Conservation (phyloP, 179 eudicot genomes). For the Spergularia azorica region DNA sequence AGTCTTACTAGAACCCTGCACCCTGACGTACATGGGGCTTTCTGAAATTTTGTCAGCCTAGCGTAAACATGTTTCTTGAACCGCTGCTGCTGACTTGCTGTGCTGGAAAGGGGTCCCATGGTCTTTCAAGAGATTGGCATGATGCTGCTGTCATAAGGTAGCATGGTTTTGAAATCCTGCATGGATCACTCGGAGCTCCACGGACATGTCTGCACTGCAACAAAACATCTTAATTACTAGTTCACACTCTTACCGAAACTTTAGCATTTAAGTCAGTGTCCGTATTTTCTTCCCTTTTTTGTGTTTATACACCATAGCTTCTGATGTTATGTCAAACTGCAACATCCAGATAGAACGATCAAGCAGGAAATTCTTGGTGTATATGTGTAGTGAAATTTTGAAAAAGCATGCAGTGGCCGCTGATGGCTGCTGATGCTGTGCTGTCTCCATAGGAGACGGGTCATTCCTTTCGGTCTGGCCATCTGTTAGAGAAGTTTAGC, state of each 20-base stretch:
- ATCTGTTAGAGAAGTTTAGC: slow-evolving; percentile 4
- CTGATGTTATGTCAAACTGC: slow-evolving; percentile 20
- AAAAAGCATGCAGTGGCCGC: slow-evolving; percentile 1
- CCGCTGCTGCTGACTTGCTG: slow-evolving; percentile 2
- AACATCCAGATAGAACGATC: slow-evolving; percentile 7
- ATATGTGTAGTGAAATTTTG: slow-evolving; percentile 21
- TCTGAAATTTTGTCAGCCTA: slow-evolving; percentile 17
- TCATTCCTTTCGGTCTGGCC: background rate
- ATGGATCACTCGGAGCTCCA: slow-evolving; percentile 14
- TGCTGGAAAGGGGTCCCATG: background rate
- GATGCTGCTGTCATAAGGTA: slow-evolving; percentile 16
- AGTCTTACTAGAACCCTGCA: slow-evolving; percentile 38
- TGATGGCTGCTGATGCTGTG: background rate
- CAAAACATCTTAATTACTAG: background rate
- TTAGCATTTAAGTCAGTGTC: slow-evolving; percentile 1
- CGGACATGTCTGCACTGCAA: slow-evolving; percentile 6
- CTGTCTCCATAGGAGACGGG: background rate
- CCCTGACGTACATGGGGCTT: slow-evolving; percentile 14
- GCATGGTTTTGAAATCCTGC: slow-evolving; percentile 17
- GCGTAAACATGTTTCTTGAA: background rate
- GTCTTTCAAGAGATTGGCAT: slow-evolving; percentile 4
- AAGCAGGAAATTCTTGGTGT: slow-evolving; percentile 35
- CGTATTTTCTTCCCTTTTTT: background rate
- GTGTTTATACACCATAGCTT: slow-evolving; percentile 24
- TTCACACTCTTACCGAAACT: background rate